These are phyloP conservation scores for Juglanconis sp. DNA, from an alignment of 2,329 filamentous ascomycete species.

Conservation along the genomic window DNA sequence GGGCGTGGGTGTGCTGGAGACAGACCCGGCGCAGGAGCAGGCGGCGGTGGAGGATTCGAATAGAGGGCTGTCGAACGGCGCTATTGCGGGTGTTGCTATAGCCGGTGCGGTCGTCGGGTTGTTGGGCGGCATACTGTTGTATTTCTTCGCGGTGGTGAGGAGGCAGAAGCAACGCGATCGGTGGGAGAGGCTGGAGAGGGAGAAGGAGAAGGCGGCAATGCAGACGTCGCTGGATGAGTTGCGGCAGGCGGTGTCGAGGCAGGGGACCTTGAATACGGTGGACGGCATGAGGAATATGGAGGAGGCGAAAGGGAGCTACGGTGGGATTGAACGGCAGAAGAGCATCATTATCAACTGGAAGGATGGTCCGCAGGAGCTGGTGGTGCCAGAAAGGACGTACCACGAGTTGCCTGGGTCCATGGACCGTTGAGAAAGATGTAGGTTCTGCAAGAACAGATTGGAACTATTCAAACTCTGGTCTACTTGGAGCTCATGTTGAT, in stretches of 20 bases:
- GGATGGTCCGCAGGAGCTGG: background rate
- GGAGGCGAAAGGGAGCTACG: background rate
- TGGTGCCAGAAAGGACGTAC: background rate
- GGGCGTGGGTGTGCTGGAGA: too few species aligned
- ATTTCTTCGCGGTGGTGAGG: constrained; percentile 6
- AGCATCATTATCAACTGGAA: constrained; percentile 1
- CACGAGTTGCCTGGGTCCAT: background rate
- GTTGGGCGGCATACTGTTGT: constrained; percentile 4
- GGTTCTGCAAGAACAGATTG: too few species aligned
- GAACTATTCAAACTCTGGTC: too few species aligned
- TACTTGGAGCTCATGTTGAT: too few species aligned
- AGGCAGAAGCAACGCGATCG: background rate
- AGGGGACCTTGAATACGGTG: background rate
- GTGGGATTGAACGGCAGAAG: background rate
- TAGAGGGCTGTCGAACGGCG: background rate
- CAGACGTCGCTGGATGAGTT: constrained; percentile 7
- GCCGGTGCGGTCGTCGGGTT: constrained; percentile 1
- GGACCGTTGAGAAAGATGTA: too few species aligned
- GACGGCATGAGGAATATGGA: background rate
- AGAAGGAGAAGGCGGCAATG: constrained; percentile 1
- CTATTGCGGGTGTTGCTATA: constrained; percentile 6
- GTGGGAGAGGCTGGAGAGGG: constrained; percentile 4
- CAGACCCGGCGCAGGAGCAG: too few species aligned
- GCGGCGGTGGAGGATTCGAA: too few species aligned
- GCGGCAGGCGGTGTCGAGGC: background rate